These are phyloP conservation scores for Tephrocybe rancida DNA, from an alignment of 768 basidiomycete genomes.

Conservation along the genomic window DNA sequence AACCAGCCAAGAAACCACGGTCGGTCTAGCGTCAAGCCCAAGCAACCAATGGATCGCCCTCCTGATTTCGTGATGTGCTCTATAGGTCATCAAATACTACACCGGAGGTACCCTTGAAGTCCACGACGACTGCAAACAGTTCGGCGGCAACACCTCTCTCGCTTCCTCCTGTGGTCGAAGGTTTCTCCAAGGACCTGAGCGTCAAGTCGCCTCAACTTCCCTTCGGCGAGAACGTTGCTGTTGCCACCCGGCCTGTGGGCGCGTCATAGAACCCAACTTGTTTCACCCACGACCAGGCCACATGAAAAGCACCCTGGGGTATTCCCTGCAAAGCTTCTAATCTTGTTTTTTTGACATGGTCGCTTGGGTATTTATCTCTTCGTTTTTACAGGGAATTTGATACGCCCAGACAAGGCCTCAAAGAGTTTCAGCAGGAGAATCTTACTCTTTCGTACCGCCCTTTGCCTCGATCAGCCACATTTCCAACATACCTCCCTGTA, in stretches of 20 bases:
- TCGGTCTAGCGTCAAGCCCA: conserved; percentile 45
- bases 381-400: conserved; percentile 31
- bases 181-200: conserved; percentile 46
- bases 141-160: conserved; percentile 31
- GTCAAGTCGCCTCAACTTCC: conserved; percentile 64
- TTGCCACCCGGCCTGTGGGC: conserved; percentile 47
- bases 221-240: conserved; percentile 61
- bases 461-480: conserved; percentile 9
- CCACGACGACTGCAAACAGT: conserved; percentile 39
- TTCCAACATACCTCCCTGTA: conserved; percentile 29
- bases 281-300: conserved; percentile 6
- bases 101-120: conserved; percentile 38
- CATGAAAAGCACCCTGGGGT: conserved; percentile 14
- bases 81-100: conserved; percentile 49
- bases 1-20: conserved; percentile 85
- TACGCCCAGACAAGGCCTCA: conserved; percentile 17
- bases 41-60: conserved; percentile 25
- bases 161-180: conserved; percentile 32
- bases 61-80: conserved; percentile 24
- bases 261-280: conserved; percentile 34
- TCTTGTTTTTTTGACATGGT: conserved; percentile 30
- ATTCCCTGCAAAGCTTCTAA: conserved; percentile 16
- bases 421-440: conserved; percentile 19
- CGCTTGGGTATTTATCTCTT: conserved; percentile 47
- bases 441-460: conserved; percentile 13